phyloP scores from a whole-genome alignment of 2,329 filamentous ascomycete genomes.

The Nemania diffusa region DNA sequence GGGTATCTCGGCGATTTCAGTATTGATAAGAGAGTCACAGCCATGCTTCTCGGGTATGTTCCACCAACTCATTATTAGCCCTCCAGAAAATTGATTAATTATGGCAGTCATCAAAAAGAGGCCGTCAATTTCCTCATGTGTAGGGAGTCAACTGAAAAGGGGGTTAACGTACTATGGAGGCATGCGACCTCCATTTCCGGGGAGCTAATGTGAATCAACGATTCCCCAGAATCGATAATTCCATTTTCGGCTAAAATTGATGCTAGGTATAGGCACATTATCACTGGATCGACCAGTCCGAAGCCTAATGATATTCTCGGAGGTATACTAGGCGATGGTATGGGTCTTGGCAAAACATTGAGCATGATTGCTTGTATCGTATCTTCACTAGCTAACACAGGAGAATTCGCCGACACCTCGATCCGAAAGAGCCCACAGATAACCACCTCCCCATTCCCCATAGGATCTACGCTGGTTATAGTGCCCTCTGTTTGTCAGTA shows the following conservation, averaged over 20 bases:
- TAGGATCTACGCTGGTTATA: conserved; percentile 32
- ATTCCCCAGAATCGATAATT: not conserved
- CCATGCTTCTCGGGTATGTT: conserved; percentile 29
- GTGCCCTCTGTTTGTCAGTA: conserved; percentile 32
- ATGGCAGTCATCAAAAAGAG: conserved; percentile 38
- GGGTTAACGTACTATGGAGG: conserved; percentile 27
- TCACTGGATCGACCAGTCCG: conserved; percentile 29
- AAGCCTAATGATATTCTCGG: conserved; percentile 30
- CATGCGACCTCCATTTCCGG: not conserved
- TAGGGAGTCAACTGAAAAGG: conserved; percentile 27
- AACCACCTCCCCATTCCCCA: not conserved
- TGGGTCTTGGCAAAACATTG: conserved; percentile 43
- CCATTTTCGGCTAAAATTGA: conserved; percentile 6
- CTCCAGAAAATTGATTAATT: conserved; percentile 1
- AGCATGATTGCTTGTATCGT: conserved; percentile 38
- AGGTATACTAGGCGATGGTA: conserved; percentile 42
- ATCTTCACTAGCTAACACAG: conserved; percentile 10
- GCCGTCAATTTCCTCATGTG: conserved; percentile 35
- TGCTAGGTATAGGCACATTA: conserved; percentile 31
- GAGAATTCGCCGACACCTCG: not conserved
- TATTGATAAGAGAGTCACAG: conserved; percentile 30
- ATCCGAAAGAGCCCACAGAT: not conserved
- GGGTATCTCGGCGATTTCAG: conserved; percentile 20
- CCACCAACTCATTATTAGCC: not conserved
- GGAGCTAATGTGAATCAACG: not conserved